Base-by-base conservation (phyloP, 2,329 filamentous ascomycete genomes). In the Clonostachys sp. region DNA sequence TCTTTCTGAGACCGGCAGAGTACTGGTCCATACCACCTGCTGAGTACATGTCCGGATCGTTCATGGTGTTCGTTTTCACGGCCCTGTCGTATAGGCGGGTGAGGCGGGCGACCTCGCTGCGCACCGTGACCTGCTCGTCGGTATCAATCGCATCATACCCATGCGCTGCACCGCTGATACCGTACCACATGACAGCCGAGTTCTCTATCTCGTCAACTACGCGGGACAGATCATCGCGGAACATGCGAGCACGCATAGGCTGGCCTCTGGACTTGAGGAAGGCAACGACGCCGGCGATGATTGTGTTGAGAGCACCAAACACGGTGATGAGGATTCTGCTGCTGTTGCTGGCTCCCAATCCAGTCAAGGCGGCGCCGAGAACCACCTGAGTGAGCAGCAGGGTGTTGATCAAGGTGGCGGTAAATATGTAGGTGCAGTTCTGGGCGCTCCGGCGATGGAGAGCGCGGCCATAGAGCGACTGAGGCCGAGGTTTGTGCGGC, bases 161-260 rank as follows among this genome's bases (percentile, higher is more conserved):
- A 40, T 56, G 51, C 6, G 41, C 48, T 12, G 44, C 41, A 12
- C 44, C 17, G 46, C 49, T 51, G 48, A 56, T 53, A 35, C 54
- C 54, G 43, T 50, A 53, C 54, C 54, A 56, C 54, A 56, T 56
- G 42, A 56, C 47, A 30, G 51, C 54, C 43, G 51, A 53, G 48
- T 55, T 56, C 42, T 56, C 54, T 43, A 56, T 56, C 50, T 56
- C 54, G 44, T 54, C 54, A 14, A 56, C 54, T 6, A 56, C 54
- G 41, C 54, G 51, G 7, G 52, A 48, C 24, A 56, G 47, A 43
- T 56, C 54, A 47, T 56, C 54, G 33, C 53, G 51, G 51, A 56
- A 56, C 48, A 56, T 53, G 45, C 53, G 49, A 13, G 53, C 46
- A 24, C 54, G 51, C 45, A 54, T 47, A 7, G 54, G 54, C 52